Percentiles rank a stretch among this genome's conserved stretches.
Evolutionary conservation across 805 yeast species (phyloP).

Genomic region (Scheffersomyces lignosus): DNA sequence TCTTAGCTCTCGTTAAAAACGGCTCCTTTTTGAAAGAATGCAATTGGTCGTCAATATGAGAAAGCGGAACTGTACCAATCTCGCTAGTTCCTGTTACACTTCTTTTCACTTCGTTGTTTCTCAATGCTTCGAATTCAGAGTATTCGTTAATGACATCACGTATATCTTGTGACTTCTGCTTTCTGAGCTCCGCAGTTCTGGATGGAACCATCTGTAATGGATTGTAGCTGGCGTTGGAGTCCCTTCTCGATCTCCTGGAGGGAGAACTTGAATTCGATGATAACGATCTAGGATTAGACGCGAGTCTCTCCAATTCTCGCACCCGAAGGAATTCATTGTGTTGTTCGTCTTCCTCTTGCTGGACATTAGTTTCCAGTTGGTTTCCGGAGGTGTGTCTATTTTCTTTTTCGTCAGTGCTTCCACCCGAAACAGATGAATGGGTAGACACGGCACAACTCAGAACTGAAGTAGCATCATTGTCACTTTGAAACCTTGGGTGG

Average conservation of each 20-base stretch:
- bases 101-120: slow-evolving; percentile 17
- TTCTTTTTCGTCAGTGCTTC: neutral
- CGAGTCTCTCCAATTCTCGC: slow-evolving; percentile 7
- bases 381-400: no score
- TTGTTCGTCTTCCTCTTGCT: slow-evolving; percentile 17
- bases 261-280: slow-evolving; percentile 4
- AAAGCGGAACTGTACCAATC: slow-evolving; percentile 14
- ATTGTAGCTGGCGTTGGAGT: slow-evolving; percentile 8
- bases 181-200: slow-evolving; percentile 24
- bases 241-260: slow-evolving; percentile 8
- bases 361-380: neutral
- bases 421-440: neutral
- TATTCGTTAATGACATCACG: slow-evolving; percentile 43
- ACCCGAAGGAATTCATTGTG: slow-evolving; percentile 20
- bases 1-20: slow-evolving; percentile 1
- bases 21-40: no score
- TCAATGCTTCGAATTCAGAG: slow-evolving; percentile 45
- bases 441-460: neutral
- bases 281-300: slow-evolving; percentile 9
- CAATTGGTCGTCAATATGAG: neutral
- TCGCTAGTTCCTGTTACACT: slow-evolving; percentile 23
- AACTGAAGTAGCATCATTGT: neutral
- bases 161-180: slow-evolving; percentile 33
- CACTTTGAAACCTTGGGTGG: no score
- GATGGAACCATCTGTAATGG: slow-evolving; percentile 14